Base-by-base conservation (phyloP, 495 filamentous ascomycete genomes). In the Aspergillus panamensis region DNA sequence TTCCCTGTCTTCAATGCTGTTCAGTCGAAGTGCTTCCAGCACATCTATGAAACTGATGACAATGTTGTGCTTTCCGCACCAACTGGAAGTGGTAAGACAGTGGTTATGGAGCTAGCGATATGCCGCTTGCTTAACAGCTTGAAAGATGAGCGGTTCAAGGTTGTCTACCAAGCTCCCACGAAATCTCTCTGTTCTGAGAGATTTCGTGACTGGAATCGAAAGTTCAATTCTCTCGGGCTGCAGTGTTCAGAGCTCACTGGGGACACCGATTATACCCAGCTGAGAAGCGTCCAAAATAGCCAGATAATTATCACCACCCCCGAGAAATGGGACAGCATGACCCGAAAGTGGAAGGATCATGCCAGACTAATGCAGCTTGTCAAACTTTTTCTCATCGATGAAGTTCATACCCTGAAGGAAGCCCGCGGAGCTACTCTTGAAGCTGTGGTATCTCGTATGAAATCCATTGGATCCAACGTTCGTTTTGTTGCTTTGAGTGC, bases 311-410 rank as follows among this genome's bases (percentile, higher is more conserved):
- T 98, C 49, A 97, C 94, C 0, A 98, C 94, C 0, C 94, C 94
- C 1, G 94, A 98, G 71, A 98, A 98, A 69, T 98, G 94, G 94
- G 94, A 98, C 70, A 96, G 91, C 57, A 88, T 98, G 70, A 98
- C 94, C 1, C 82, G 94, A 31, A 94, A 92, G 70, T 98, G 94
- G 94, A 86, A 89, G 63, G 94, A 97, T 63, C 91, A 97, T 65
- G 79, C 79, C 48, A 89, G 81, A 62, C 75, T 98, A 20, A 84
- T 97, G 73, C 83, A 91, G 60, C 74, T 97, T 60, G 85, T 98
- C 25, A 91, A 91, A 63, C 73, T 98, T 0, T 96, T 97, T 54
- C 81, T 98, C 17, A 95, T 98, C 60, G 94, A 98, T 65, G 94
- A 98, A 64, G 92, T 98, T 0, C 94, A 98, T 66, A 92, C 96